Conservation (phyloP, 805 yeast genomes). For the Kluyveromyces siamensis region DNA sequence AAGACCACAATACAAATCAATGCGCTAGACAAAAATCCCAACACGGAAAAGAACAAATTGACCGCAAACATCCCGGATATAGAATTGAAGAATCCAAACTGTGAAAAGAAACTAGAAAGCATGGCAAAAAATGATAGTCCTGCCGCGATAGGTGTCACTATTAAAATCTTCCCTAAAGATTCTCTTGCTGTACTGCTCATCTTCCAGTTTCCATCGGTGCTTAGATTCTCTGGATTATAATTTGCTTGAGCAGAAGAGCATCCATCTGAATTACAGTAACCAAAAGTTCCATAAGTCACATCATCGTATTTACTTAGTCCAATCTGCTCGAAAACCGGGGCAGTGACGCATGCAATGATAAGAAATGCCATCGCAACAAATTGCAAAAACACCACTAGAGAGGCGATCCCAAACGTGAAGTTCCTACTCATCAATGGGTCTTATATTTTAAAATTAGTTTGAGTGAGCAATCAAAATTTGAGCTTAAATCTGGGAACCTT, state of each 20-base stretch:
- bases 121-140: conserved; percentile 46
- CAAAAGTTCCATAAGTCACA: conserved; percentile 55
- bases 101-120: conserved; percentile 29
- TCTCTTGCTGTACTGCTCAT: conserved; percentile 39
- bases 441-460: too few species aligned
- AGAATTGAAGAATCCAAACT: conserved; percentile 7
- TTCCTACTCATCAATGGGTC: conserved; percentile 2
- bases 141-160: conserved; percentile 59
- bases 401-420: conserved; percentile 29
- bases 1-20: conserved; percentile 46
- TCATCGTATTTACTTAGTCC: conserved; percentile 39
- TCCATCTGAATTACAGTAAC: conserved; percentile 39
- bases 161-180: conserved; percentile 43
- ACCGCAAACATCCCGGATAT: conserved; percentile 30
- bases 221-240: conserved; percentile 29
- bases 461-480: too few species aligned
- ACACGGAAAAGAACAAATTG: conserved; percentile 35
- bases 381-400: conserved; percentile 37
- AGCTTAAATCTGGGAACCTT: too few species aligned
- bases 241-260: conserved; percentile 42
- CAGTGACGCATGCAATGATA: conserved; percentile 49
- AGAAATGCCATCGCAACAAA: conserved; percentile 52
- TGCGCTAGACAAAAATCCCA: conserved; percentile 48
- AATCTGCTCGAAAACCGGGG: conserved; percentile 46
- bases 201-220: conserved; percentile 38